These are phyloP conservation scores for Myxozyma monticola DNA, from an alignment of 805 yeast species.

Conservation along the genomic window DNA sequence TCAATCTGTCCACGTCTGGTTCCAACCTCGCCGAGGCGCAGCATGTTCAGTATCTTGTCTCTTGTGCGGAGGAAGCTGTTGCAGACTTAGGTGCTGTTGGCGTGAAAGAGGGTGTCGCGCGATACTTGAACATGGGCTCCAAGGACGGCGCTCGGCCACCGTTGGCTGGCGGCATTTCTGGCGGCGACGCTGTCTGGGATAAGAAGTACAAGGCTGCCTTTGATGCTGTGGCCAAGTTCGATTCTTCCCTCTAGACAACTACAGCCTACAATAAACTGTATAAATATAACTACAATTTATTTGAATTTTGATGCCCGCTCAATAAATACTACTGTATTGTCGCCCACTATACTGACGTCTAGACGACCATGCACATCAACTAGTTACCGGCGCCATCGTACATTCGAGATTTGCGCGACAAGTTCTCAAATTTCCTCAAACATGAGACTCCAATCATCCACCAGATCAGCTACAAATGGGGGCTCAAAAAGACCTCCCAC, in stretches of 20 bases:
- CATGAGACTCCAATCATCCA: no score
- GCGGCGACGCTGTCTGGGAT: slow-evolving; percentile 11
- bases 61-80: slow-evolving; percentile 50
- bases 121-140: slow-evolving; percentile 46
- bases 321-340: no score
- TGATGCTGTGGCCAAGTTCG: slow-evolving; percentile 6
- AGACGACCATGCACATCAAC: no score
- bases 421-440: no score
- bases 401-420: no score
- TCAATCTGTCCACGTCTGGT: slow-evolving; percentile 41
- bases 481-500: no score
- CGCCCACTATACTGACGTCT: no score
- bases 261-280: no score
- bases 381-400: no score
- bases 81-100: slow-evolving; percentile 49
- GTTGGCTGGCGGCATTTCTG: slow-evolving; percentile 34
- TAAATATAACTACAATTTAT: no score
- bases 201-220: slow-evolving; percentile 7
- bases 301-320: no score
- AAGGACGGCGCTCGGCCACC: slow-evolving; percentile 50
- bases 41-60: slow-evolving; percentile 45
- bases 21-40: slow-evolving; percentile 39
- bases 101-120: slow-evolving; percentile 46
- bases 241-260: slow-evolving; percentile 11
- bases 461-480: no score